phyloP scores from a whole-genome alignment of 768 basidiomycete genomes.

The Auriscalpium vulgare region DNA sequence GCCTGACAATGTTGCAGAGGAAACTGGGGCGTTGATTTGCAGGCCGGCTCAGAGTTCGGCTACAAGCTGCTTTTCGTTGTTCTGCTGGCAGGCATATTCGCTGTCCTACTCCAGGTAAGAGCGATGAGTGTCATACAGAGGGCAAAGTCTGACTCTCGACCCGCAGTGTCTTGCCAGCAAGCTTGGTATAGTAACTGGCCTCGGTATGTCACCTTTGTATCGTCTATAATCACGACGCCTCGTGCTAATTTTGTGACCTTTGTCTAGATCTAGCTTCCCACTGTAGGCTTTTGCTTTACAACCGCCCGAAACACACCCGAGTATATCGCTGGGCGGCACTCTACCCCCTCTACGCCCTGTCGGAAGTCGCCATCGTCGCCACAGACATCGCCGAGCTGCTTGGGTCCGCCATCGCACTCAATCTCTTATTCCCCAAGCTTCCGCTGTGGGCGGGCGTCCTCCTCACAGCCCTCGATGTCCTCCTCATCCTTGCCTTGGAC shows the following conservation, averaged over 20 bases:
- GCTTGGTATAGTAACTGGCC: constrained; percentile 76
- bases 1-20: constrained; percentile 36
- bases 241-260: not conserved
- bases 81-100: constrained; percentile 76
- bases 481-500: constrained; percentile 56
- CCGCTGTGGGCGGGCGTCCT: constrained; percentile 44
- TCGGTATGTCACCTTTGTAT: constrained; percentile 39
- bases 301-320: constrained; percentile 32
- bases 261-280: constrained; percentile 38
- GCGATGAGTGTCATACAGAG: not conserved
- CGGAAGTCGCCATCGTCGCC: constrained; percentile 46
- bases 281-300: constrained; percentile 38
- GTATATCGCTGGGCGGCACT: constrained; percentile 34
- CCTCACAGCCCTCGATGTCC: constrained; percentile 40
- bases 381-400: constrained; percentile 57
- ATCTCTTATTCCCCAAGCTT: constrained; percentile 40
- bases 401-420: constrained; percentile 52
- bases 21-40: constrained; percentile 87
- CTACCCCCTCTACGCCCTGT: constrained; percentile 37
- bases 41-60: constrained; percentile 80
- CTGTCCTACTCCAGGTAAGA: constrained; percentile 70
- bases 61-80: constrained; percentile 78
- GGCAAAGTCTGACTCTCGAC: not conserved
- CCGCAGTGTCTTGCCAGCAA: constrained; percentile 65
- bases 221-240: not conserved